Conservation (phyloP, 2,329 filamentous ascomycete genomes). For the Phoma sp. region DNA sequence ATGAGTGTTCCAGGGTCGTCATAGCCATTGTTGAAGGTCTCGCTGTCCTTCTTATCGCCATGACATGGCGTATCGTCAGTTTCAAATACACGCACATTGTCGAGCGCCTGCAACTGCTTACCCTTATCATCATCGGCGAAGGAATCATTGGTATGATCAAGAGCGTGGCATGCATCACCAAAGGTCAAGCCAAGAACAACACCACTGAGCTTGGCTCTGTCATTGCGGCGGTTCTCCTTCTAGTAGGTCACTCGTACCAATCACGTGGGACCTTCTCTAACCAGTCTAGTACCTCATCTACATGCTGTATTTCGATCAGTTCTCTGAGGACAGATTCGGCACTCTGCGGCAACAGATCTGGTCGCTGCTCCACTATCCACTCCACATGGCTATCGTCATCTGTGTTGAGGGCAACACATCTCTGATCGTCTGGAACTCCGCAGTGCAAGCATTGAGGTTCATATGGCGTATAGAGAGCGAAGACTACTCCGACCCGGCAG, state of each 20-base stretch:
- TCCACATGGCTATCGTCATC: conserved; percentile 65
- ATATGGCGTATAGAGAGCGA: conserved; percentile 26
- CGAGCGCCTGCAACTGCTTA: conserved; percentile 65
- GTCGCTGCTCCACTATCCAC: conserved; percentile 63
- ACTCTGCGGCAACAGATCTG: conserved; percentile 63
- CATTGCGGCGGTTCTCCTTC: conserved; percentile 23
- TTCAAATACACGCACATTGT: conserved; percentile 66
- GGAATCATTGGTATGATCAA: conserved; percentile 64
- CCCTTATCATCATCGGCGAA: conserved; percentile 68
- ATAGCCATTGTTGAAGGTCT: conserved; percentile 31
- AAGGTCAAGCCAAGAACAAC: conserved; percentile 26
- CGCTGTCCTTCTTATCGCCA: conserved; percentile 29
- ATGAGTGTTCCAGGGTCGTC: conserved; percentile 19
- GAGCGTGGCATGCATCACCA: conserved; percentile 31
- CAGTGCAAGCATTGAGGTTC: conserved; percentile 29
- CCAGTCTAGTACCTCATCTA: conserved; percentile 58
- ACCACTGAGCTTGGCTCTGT: conserved; percentile 29
- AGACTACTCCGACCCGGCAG: conserved; percentile 21
- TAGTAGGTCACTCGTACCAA: conserved; percentile 8
- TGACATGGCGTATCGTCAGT: conserved; percentile 58
- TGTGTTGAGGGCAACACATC: conserved; percentile 60
- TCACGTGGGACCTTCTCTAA: neutral
- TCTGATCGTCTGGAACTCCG: conserved; percentile 33
- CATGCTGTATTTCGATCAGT: conserved; percentile 65
- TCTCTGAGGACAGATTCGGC: conserved; percentile 53